These are phyloP conservation scores for Ophiostoma sp. DNA, from an alignment of 2,329 filamentous ascomycete species.

Conservation along the genomic window DNA sequence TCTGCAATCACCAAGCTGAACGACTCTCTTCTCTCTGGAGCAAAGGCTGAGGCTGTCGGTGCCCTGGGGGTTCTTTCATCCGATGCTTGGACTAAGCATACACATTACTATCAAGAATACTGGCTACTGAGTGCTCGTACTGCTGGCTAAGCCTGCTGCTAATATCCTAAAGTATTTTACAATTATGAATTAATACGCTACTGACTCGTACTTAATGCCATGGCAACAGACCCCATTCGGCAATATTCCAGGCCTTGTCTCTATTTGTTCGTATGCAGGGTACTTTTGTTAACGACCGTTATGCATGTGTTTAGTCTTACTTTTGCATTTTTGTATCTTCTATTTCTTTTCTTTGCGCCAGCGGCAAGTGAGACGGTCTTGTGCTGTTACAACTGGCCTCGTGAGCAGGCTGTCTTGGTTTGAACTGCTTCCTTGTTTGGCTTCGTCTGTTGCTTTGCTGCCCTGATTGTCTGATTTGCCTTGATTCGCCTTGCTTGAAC, in stretches of 20 bases:
- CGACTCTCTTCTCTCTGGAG: neutral
- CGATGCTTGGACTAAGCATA: neutral
- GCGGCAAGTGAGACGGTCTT: constrained; percentile 8
- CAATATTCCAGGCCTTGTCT: neutral
- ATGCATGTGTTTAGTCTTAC: too few relatives aligned
- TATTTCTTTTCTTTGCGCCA: neutral
- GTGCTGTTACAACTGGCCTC: neutral
- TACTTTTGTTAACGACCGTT: too few relatives aligned
- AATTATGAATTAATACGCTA: neutral
- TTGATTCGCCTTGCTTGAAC: too few relatives aligned
- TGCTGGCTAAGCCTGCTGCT: too few relatives aligned
- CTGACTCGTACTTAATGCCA: neutral
- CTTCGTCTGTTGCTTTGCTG: too few relatives aligned
- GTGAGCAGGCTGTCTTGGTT: neutral
- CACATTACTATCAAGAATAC: neutral
- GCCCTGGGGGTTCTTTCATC: neutral
- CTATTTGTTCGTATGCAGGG: neutral
- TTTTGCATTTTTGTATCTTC: neutral
- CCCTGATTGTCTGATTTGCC: too few relatives aligned
- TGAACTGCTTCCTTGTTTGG: too few relatives aligned
- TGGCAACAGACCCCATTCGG: neutral
- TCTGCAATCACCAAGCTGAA: too few relatives aligned
- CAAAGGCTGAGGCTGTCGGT: constrained; percentile 9
- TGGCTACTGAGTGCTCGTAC: too few relatives aligned
- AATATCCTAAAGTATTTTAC: too few relatives aligned